Evolutionary conservation across 768 basidiomycete species (phyloP), one percentile per base, ranked within the genome.

Genomic region (Mycena chlorophos): DNA sequence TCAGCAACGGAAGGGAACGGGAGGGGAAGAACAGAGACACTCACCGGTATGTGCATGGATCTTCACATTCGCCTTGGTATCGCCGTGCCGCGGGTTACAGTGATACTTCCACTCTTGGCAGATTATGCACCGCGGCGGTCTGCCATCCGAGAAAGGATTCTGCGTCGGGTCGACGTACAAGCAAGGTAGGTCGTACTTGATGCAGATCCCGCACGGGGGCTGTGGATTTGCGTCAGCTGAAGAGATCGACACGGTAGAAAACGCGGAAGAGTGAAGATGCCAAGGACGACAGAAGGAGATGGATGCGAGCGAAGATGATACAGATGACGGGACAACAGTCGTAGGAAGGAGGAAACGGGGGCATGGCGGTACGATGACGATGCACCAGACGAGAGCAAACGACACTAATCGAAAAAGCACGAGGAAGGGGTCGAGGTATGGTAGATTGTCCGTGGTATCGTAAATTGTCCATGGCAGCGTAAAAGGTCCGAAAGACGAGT

Each of bases 71-170:
- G 20, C 22, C 23, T 28, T 42, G 40, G 14, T 42, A 16, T 20
- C 45, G 12, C 6, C 31, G 31, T 34, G 5, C 23, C 23, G 45
- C 13, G 45, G 45, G 22, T 46, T 46, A 19, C 45, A 46, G 25
- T 46, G 45, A 20, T 25, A 46, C 45, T 46, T 46, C 45, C 45
- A 46, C 45, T 46, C 45, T 25, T 46, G 45, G 45, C 45, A 46
- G 5, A 46, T 28, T 13, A 46, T 46, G 25, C 45, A 46, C 4
- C 45, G 45, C 22, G 45, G 45, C 22, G 45, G 23, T 13, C 13
- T 23, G 45, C 22, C 45, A 5, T 8, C 23, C 25, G 20, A 4
- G n/a, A 25, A 46, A 20, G 45, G 45, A 20, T 46, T 46, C 45
- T 46, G 45, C 13, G 8, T 25, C 23, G 45, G 22, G 25, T 46